Percentiles rank a stretch among this genome's conserved stretches.
These are phyloP conservation scores for Persicaria tinctoria DNA, from an alignment of 148 eudicot genomes.

Conservation along the genomic window DNA sequence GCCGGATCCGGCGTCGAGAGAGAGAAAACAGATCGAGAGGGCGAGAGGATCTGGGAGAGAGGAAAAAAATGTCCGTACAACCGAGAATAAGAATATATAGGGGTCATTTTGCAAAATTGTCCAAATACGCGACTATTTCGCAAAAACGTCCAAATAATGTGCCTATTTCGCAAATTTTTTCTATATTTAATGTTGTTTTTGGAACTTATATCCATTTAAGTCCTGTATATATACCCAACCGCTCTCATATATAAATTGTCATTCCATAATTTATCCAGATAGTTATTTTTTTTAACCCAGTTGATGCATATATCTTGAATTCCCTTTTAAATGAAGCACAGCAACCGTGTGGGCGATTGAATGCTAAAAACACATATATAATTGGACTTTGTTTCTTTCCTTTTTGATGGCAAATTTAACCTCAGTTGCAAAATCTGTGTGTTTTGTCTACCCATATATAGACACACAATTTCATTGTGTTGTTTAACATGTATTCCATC, in stretches of 20 bases:
- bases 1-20: no score
- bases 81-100: no score
- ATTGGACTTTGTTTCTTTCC: not conserved
- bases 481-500: not conserved
- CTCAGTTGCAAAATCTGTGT: not conserved
- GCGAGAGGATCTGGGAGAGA: no score
- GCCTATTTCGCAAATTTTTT: no score
- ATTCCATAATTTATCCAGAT: not conserved
- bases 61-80: no score
- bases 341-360: conserved; percentile 12
- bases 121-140: no score
- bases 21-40: no score
- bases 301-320: not conserved
- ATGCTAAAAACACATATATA: not conserved
- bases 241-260: not conserved
- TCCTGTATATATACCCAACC: not conserved
- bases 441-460: conserved; percentile 4
- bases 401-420: not conserved
- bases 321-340: not conserved
- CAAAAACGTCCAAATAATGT: no score
- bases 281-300: not conserved
- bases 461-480: not conserved
- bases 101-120: no score
- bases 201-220: conserved; percentile 2
- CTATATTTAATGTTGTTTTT: not conserved